A percentile compares a stretch with the other conserved stretches of the same genome.
Conservation (phyloP, 352 stramenopile genomes). For the Thraustochytrium sp. region DNA sequence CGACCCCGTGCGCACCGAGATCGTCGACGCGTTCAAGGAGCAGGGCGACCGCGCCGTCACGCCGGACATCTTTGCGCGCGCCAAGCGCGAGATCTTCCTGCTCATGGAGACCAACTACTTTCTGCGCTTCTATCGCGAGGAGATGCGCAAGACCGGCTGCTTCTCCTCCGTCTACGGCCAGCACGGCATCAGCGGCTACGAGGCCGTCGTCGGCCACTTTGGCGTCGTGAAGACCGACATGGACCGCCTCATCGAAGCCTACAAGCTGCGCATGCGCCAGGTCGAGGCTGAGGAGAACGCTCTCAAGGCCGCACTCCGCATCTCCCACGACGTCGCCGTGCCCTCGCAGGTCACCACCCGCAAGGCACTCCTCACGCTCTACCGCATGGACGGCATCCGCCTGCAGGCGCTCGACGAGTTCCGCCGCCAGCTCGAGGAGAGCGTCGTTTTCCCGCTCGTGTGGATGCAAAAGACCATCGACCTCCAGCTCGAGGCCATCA, state of each 20-base stretch:
- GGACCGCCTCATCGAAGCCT: not conserved
- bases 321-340: conserved; percentile 30
- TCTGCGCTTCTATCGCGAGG: conserved; percentile 40
- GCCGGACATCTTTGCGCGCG: conserved; percentile 3
- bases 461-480: conserved; percentile 27
- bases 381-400: not conserved
- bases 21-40: not conserved
- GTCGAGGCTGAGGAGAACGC: not conserved
- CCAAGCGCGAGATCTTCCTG: conserved; percentile 32
- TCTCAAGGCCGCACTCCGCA: not conserved
- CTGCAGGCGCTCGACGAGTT: conserved; percentile 34
- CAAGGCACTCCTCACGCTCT: not conserved
- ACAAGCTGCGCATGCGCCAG: not conserved
- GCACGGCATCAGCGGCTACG: conserved; percentile 24
- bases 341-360: not conserved
- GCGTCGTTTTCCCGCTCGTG: not conserved
- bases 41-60: conserved; percentile 2
- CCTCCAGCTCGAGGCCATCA: conserved; percentile 25
- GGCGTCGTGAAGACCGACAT: conserved; percentile 32
- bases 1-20: not conserved
- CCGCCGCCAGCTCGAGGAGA: conserved; percentile 10
- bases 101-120: conserved; percentile 44
- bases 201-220: conserved; percentile 26
- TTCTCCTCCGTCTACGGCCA: conserved; percentile 19
- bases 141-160: conserved; percentile 28